Evolutionary conservation across 768 basidiomycete genomes (phyloP), one percentile per base, ranked within the genome.

Genomic region (Lepiota subincarnata): DNA sequence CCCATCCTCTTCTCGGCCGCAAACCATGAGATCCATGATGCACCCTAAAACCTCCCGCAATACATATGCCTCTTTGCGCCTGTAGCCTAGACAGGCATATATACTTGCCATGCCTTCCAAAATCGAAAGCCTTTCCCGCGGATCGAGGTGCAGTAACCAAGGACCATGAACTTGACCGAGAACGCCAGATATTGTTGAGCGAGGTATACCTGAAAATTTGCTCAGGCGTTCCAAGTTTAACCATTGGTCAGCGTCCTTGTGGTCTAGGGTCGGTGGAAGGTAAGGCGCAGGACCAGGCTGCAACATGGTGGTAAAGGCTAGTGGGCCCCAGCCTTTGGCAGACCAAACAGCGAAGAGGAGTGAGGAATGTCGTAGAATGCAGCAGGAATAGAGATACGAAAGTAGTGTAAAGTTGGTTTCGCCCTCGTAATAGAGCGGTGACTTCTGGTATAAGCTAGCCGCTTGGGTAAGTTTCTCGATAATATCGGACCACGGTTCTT

Each of bases 31-130:
- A 64, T 93, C 94, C 72, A 95, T 74, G 50, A 92, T 68, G 59
- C 88, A 89, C 7, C 88, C 90, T 18, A 95, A 75, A 39, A 97
- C 79, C 64, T 98, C 94, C 10, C 96, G 79, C 20, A 94, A 74
- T 37, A 93, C 73, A 61, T 89, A 89, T 0, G 86, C 88, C 70
- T 97, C 95, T 70, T 96, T 96, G 43, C 97, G 78, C 49, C 75
- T 79, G 66, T 93, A 91, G 7, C 92, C 93, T 4, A 99, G 67
- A 58, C 83, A 87, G 10, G 86, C 78, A 66, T 88, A 95, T 42
- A 92, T 70, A 57, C 83, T 83, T 0, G 89, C 88, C 43, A 86
- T 79, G 34, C 78, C 75, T 59, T 89, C 84, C 52, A 92, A 74
- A 18, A 89, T 71, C 19, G 77, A 72, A 28, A 97, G 78, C 38